phyloP scores from a whole-genome alignment of 2,329 filamentous ascomycete species.

The Tolypocladium ovalisporum region DNA sequence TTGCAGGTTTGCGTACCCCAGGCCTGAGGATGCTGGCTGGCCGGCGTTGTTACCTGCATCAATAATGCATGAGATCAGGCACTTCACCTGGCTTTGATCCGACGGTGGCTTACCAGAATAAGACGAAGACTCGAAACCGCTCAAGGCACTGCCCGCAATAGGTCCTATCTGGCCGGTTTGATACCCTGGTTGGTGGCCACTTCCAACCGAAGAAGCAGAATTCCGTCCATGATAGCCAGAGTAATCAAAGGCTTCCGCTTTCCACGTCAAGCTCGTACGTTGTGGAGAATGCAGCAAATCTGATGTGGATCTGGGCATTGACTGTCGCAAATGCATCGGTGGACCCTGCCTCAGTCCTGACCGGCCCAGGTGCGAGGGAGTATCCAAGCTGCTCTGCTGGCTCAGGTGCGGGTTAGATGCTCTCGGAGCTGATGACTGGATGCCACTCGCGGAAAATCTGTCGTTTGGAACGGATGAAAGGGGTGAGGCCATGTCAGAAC shows the following conservation, averaged over 20 bases:
- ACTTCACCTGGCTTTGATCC: not conserved
- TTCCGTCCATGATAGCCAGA: constrained; percentile 35
- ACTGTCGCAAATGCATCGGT: constrained; percentile 47
- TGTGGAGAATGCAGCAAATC: constrained; percentile 49
- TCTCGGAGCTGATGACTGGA: constrained; percentile 29
- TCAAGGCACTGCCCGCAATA: constrained; percentile 21
- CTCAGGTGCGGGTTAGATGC: constrained; percentile 35
- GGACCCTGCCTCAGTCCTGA: constrained; percentile 41
- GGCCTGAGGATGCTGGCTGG: constrained; percentile 18
- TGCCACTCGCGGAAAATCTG: constrained; percentile 26
- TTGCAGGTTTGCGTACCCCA: constrained; percentile 32
- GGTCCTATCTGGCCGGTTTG: constrained; percentile 32
- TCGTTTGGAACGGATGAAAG: constrained; percentile 44
- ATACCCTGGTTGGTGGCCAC: constrained; percentile 39
- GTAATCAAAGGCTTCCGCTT: constrained; percentile 48
- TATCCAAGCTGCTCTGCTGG: not conserved
- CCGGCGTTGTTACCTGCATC: constrained; percentile 2
- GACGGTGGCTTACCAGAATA: constrained; percentile 36
- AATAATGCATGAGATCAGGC: not conserved
- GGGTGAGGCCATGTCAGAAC: constrained; percentile 45
- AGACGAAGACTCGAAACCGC: constrained; percentile 38
- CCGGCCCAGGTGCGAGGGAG: constrained; percentile 26
- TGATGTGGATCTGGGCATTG: constrained; percentile 44
- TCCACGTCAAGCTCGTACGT: constrained; percentile 52
- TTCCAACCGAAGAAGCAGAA: constrained; percentile 32